Base-by-base conservation (phyloP, 225 moss, liverwort and hornwort species). In the Polytrichum formosum region DNA sequence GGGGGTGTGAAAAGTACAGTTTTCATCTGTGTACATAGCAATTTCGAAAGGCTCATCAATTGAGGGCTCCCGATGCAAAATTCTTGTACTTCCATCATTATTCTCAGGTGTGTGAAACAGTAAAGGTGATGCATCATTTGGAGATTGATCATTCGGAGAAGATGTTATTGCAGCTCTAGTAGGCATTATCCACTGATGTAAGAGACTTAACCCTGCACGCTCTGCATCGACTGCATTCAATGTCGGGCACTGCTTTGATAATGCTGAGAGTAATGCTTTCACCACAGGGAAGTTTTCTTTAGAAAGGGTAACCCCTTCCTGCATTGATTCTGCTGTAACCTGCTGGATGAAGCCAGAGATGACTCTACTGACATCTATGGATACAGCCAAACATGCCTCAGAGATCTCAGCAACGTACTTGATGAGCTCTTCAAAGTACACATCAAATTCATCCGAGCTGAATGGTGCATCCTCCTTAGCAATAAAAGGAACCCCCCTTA, bases 381-480 rank as follows among this genome's bases (percentile, higher is more conserved):
- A 73, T 6, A 81, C 66, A 75, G 29, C 73, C 53, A 87, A 69
- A 68, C 73, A 75, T 56, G 53, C 71, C 61, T 78, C 83, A 21
- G 77, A 76, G 68, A 88, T 82, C 78, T 84, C 82, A 25, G 82
- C 71, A 53, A 91, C 79, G 29, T 78, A 75, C 70, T 77, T 75
- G 67, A 93, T 73, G 60, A 93, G 80, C 68, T 93, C 93, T 56
- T 85, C 72, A 63, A 91, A 93, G 72, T 85, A 93, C 28, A 72
- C 58, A 66, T 77, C 72, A 63, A 78, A 27, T 53, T 72, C 66
- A 26, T 76, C 80, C 26, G 72, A 81, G 69, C 74, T 77, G 67
- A 74, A 70, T 33, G 77, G 61, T 23, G 68, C 77, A 67, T 82
- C 80, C 75, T 91, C 87, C 27, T 68, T 64, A 29, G 73, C 76